Evolutionary conservation across 2,329 filamentous ascomycete species (phyloP).

Genomic region (Fusarium sp.): DNA sequence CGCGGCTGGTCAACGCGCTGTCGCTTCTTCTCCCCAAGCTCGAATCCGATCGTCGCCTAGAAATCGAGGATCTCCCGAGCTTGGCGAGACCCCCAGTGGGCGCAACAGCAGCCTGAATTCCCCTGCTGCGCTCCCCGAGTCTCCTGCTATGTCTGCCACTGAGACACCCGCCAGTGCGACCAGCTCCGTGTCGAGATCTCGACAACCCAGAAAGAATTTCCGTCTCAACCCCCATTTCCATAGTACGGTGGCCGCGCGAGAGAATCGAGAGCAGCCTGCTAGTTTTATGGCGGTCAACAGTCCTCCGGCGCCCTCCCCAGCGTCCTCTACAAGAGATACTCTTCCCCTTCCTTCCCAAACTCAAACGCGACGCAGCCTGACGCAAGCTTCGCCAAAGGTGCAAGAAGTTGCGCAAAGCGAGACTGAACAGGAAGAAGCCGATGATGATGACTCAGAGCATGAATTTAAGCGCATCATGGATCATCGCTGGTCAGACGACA

Average conservation of each 20-base stretch:
- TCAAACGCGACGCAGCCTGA: not conserved
- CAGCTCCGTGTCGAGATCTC: not conserved
- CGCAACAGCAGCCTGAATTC: not conserved
- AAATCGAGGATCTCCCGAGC: not conserved
- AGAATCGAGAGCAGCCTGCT: not conserved
- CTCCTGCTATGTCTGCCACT: not conserved
- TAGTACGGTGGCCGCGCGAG: not conserved
- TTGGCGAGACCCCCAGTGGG: not conserved
- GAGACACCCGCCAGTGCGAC: not conserved
- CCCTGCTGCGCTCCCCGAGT: not conserved
- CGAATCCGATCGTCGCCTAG: constrained; percentile 7
- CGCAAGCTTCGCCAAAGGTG: not conserved
- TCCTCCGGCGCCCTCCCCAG: not conserved
- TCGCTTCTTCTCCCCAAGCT: not conserved
- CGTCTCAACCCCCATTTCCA: not conserved
- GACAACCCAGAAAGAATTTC: not conserved
- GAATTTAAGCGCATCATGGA: constrained; percentile 36
- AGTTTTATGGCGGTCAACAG: not conserved
- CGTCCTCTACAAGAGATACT: not conserved
- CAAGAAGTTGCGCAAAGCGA: not conserved
- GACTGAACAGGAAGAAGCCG: not conserved
- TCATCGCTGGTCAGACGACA: constrained; percentile 47
- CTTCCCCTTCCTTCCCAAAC: not conserved
- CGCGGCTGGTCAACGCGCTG: not conserved
- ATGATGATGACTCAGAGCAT: not conserved